Evolutionary conservation across 2,329 filamentous ascomycete species (phyloP), one percentile per base, ranked within the genome.

Genomic region (Colletotrichum cordylinicola): DNA sequence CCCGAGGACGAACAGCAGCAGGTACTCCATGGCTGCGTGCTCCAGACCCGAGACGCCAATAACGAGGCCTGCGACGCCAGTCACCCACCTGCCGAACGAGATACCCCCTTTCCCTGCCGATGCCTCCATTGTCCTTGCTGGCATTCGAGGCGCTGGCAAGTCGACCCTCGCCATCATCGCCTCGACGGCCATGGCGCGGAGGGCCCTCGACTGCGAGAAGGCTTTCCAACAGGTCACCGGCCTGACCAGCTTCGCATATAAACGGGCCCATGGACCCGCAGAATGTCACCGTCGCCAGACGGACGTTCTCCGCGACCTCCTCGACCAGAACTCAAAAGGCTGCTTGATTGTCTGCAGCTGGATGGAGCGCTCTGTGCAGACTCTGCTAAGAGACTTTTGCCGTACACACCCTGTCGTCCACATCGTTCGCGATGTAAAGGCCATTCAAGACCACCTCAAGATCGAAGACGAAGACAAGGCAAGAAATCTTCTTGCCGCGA

Each of bases 131-230:
- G 90, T 96, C 8, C 87, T 96, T 21, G 90, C 94, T 27, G 94
- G 94, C 3, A 92, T 95, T 72, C 91, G 93, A 16, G 94, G 94
- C 13, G 91, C 93, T 7, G 94, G 94, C 18, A 96, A 96, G 83
- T 94, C 93, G 2, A 95, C 93, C 2, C 86, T 96, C 13, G 94
- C 93, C 16, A 90, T 96, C 64, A 95, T 96, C 77, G 93, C 94
- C 8, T 94, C 94, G 0, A 92, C 92, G 9, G 93, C 93, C 65
- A 92, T 94, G 82, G 91, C 91, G 69, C 88, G 93, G 55, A 91
- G 91, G 69, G 87, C 96, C 4, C 86, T 96, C 69, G 94, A 96
- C 77, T 89, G 92, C 39, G 94, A 96, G 78, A 88, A 89, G 55
- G 88, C 89, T 62, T 96, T 96, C 78, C 89, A 93, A 56, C 90